These are phyloP conservation scores for Patellaria atrata DNA, from an alignment of 495 filamentous ascomycete species.

Conservation along the genomic window DNA sequence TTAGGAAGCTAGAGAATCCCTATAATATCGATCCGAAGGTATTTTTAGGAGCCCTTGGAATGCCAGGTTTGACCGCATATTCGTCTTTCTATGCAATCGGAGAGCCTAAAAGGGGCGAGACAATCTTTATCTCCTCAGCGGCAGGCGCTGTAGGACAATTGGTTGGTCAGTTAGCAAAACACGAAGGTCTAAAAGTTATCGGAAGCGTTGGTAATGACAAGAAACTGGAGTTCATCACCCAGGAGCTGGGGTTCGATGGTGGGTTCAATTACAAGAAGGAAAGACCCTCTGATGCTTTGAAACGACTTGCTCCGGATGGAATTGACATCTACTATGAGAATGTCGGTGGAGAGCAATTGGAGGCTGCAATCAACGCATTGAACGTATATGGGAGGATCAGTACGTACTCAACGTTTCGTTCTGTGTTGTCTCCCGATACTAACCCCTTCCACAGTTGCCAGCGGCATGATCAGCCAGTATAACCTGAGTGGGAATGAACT, in stretches of 20 bases:
- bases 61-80: conserved; percentile 81
- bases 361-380: conserved; percentile 54
- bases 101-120: conserved; percentile 75
- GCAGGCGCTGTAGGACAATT: conserved; percentile 74
- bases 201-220: conserved; percentile 46
- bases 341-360: conserved; percentile 78
- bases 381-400: conserved; percentile 59
- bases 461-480: conserved; percentile 67
- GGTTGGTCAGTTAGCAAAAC: conserved; percentile 76
- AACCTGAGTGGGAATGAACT: conserved; percentile 41
- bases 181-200: conserved; percentile 73
- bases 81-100: conserved; percentile 70
- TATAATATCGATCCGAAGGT: conserved; percentile 46
- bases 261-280: conserved; percentile 55
- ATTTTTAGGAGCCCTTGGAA: conserved; percentile 64
- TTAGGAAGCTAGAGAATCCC: conserved; percentile 38
- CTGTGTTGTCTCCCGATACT: too few relatives aligned
- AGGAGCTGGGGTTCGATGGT: conserved; percentile 37
- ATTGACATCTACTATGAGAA: conserved; percentile 96
- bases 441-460: conserved; percentile 35
- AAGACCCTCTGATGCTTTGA: conserved; percentile 52
- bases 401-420: conserved; percentile 24
- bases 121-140: conserved; percentile 71
- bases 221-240: conserved; percentile 36
- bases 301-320: conserved; percentile 62